Base-by-base conservation (phyloP, 495 filamentous ascomycete genomes). In the Penicillium canescens region DNA sequence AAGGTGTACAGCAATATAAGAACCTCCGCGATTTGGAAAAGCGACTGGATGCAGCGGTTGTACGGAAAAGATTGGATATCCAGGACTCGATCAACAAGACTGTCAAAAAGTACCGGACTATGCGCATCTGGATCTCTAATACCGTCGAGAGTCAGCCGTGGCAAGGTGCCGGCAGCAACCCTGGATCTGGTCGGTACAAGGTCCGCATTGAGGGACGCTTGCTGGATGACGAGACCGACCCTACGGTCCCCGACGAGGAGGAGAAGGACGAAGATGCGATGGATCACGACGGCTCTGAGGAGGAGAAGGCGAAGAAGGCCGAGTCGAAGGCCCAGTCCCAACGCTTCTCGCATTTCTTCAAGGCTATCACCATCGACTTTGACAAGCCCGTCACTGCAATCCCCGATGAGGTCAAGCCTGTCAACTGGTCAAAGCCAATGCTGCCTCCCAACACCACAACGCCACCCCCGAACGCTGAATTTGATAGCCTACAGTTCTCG, bases 111-210 rank as follows among this genome's bases (percentile, higher is more conserved):
- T 86, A 87, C 69, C 87, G 87, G 63, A 96, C 89, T 18, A 74
- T 99, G 68, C 87, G 91, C 56, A 85, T 99, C 50, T 98, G 92
- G 91, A 87, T 99, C 56, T 91, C 88, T 64, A 99, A 99, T 67
- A 96, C 92, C 1, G 89, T 87, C 20, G 92, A 98, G 70, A 88
- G 89, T 61, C 95, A 98, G 70, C 87, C 89, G 14, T 97, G 95
- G 95, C 95, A 98, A 31, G 57, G 54, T 13, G 46, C 65, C n/a
- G 66, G 67, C 11, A 64, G 47, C 48, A 73, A 65, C 53, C 73
- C 75, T n/a, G 75, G 75, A 36, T 76, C 72, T 3, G 75, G 73
- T 9, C 88, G 86, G 6, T 98, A 93, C 67, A 86, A 88, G 37
- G 89, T 99, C 61, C 92, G 89, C 73, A 93, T 99, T 55, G 92